Base-by-base conservation (phyloP, 2,329 filamentous ascomycete species). In the Aspergillus sp. region DNA sequence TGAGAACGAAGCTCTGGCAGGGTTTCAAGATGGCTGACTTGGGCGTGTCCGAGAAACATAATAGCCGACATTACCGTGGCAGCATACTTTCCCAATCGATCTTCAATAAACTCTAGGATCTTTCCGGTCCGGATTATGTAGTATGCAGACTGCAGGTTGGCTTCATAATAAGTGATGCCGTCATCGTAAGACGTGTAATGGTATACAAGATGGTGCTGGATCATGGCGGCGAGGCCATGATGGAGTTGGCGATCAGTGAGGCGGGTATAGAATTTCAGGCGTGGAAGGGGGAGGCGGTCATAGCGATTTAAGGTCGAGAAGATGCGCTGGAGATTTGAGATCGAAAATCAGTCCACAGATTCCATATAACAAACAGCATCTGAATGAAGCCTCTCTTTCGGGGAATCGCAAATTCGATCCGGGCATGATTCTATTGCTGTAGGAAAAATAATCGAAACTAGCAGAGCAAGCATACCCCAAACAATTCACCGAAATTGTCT, bases 401-500 rank as follows among this genome's bases (percentile, higher is more conserved):
- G 19, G 4, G 19, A 4, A 19, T 19, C 19, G 27, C 27, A 37
- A 38, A 11, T 36, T 36, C 8, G 3, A 36, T 36, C 7, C 33
- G 12, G 11, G 9, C 8, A 19, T 19, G 7, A 38, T 38, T 10
- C 27, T 30, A 43, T 37, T 33, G 11, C 32, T 27, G 11, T 36
- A 7, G 30, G 29, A 12, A 27, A 19, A 7, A 19, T 29, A 31
- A 37, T 7, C 19, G 11, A 29, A 32, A 40, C 19, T 19, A 5
- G 27, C 31, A 42, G 10, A 10, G 12, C 27, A 47, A 37, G 73
- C 85, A 60, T 86, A 96, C 91, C 64, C 89, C 88, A 50, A 90
- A 89, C 46, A 97, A 82, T 71, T 95, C 88, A 62, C 93, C 93
- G 67, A 93, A 91, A 47, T 88, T 78, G 65, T 96, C 90, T 63